These are phyloP conservation scores for Malassezia equina DNA, from an alignment of 1,284 basidiomycete genomes.

Conservation along the genomic window DNA sequence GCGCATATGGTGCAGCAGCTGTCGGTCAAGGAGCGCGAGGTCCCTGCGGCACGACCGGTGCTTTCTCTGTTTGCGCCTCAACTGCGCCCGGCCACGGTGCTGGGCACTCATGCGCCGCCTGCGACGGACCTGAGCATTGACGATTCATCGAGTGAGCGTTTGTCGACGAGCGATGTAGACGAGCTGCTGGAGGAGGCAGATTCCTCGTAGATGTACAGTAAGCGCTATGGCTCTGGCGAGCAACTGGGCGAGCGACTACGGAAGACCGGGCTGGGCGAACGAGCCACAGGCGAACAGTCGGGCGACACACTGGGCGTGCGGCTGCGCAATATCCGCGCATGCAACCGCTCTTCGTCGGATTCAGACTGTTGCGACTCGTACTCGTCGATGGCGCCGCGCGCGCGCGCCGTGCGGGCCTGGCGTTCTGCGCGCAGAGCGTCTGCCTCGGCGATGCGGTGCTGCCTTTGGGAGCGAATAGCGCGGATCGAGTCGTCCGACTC, in stretches of 20 bases:
- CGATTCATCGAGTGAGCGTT: background rate
- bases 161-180: constrained; percentile 12
- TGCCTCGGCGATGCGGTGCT: background rate
- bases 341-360: constrained; percentile 10
- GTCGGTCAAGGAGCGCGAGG: background rate
- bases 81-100: constrained; percentile 14
- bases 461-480: background rate
- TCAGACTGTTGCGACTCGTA: constrained; percentile 14
- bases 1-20: constrained; percentile 22
- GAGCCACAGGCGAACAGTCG: background rate
- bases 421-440: background rate
- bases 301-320: constrained; percentile 6
- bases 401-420: background rate
- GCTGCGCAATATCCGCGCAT: constrained; percentile 6
- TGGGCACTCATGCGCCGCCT: background rate
- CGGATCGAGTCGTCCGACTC: constrained; percentile 13
- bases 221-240: background rate
- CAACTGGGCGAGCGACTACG: constrained; percentile 4
- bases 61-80: constrained; percentile 16
- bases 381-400: background rate
- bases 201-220: constrained; percentile 2
- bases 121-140: background rate
- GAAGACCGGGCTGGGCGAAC: constrained; percentile 4
- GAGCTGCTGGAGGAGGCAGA: constrained; percentile 14
- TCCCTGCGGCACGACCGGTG: background rate